phyloP scores from a whole-genome alignment of 495 filamentous ascomycete species.

The Rhizodiscina lignyota region DNA sequence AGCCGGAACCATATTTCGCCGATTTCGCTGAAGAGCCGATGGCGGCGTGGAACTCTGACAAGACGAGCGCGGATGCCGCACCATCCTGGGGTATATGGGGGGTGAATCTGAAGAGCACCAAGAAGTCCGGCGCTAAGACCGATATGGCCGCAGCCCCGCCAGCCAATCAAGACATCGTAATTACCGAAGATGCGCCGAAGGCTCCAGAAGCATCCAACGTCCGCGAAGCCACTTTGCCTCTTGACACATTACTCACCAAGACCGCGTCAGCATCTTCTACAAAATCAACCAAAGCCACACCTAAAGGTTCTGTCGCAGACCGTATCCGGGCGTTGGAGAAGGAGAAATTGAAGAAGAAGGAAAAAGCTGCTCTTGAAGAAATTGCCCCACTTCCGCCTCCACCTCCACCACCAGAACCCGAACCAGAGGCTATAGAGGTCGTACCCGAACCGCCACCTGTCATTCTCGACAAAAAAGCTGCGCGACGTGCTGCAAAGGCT shows the following conservation, averaged over 20 bases:
- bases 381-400: neutral
- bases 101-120: neutral
- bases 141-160: neutral
- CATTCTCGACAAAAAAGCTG: neutral
- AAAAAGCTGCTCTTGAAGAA: conserved; percentile 9
- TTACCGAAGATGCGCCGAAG: neutral
- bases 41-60: no score
- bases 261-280: no score
- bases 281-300: no score
- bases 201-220: neutral
- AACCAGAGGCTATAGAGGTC: no score
- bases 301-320: conserved; percentile 32
- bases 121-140: neutral
- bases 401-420: neutral
- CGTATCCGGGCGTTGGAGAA: conserved; percentile 31
- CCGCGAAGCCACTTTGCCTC: no score
- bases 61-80: no score
- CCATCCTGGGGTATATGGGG: neutral
- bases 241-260: no score
- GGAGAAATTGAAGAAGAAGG: conserved; percentile 17
- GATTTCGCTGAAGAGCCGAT: no score
- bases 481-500: neutral
- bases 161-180: no score
- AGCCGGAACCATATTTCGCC: neutral
- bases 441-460: neutral